phyloP scores from a whole-genome alignment of 2,329 filamentous ascomycete genomes.

The Claviceps cyperi region DNA sequence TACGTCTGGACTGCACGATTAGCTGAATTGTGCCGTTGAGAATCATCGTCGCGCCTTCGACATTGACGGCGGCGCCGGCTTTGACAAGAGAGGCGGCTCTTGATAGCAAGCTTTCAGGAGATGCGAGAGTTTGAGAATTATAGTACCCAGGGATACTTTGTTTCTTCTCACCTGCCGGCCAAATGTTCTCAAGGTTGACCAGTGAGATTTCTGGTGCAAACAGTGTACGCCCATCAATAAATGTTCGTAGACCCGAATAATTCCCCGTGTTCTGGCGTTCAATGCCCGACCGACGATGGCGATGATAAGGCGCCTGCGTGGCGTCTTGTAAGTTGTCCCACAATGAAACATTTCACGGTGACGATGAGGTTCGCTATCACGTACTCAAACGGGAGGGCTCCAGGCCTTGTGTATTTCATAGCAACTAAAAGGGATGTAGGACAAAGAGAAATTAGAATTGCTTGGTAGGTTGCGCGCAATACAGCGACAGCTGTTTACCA shows the following conservation, averaged over 20 bases:
- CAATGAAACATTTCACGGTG: no score
- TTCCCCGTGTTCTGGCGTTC: no score
- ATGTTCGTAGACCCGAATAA: no score
- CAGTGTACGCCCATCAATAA: constrained; percentile 7
- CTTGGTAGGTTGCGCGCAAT: background rate
- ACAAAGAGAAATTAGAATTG: background rate
- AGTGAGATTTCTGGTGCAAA: constrained; percentile 12
- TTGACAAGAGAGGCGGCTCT: constrained; percentile 10
- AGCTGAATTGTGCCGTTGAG: constrained; percentile 11
- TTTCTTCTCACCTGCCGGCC: constrained; percentile 3
- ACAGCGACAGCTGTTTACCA: background rate
- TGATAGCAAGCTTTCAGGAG: constrained; percentile 1
- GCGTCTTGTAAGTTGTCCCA: no score
- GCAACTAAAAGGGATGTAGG: no score
- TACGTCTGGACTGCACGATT: constrained; percentile 6
- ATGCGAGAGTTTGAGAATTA: background rate
- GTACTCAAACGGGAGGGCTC: no score
- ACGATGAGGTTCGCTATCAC: no score
- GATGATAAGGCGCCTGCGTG: no score
- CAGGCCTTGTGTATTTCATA: no score
- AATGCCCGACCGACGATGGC: no score
- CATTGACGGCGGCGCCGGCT: constrained; percentile 10
- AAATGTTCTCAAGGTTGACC: constrained; percentile 11
- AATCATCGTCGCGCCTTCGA: constrained; percentile 8
- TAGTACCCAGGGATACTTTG: background rate